Evolutionary conservation across 163 green algal genomes (phyloP), one percentile per base, ranked within the genome.

Genomic region (Scenedesmus sp.): DNA sequence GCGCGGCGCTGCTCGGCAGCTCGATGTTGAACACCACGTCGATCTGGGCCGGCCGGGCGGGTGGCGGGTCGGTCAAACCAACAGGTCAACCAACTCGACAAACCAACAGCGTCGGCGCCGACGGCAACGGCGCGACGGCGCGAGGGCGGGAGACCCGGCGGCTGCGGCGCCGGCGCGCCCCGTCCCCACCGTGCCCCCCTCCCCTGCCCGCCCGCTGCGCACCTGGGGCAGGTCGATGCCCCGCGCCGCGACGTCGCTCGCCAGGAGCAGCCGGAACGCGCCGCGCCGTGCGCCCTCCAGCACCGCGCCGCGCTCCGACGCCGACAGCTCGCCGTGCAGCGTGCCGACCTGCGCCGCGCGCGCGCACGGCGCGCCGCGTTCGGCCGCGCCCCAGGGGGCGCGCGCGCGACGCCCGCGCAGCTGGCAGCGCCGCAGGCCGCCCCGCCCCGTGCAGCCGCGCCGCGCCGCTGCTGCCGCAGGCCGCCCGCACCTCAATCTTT

Each of bases 11-110:
- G 3, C 83, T 93, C 13, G 96, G 96, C 60, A 99, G 84, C 84
- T 99, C 96, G 67, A 97, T 78, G 80, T 99, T 95, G 83, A 98
- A 90, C 0, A 99, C 95, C 7, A 85, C 89, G 50, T 97, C 93
- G 34, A 85, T 70, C 62, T 81, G 74, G 10, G n/a, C n/a, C n/a
- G n/a, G n/a, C n/a, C n/a, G n/a, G n/a, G n/a, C n/a, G n/a, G n/a
- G n/a, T n/a, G n/a, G n/a, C n/a, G n/a, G n/a, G n/a, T n/a, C n/a
- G 48, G 31, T 28, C 28, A 51, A 51, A 10, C 57, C 45, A 15
- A 33, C 5, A 57, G n/a, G n/a, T n/a, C n/a, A n/a, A n/a, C n/a
- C n/a, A n/a, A n/a, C n/a, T n/a, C n/a, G n/a, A n/a, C n/a, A n/a
- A n/a, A n/a, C n/a, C n/a, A n/a, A n/a, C n/a, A n/a, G n/a, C n/a